phyloP scores from a whole-genome alignment of 2,329 filamentous ascomycete species.

The Grosmannia serpens region DNA sequence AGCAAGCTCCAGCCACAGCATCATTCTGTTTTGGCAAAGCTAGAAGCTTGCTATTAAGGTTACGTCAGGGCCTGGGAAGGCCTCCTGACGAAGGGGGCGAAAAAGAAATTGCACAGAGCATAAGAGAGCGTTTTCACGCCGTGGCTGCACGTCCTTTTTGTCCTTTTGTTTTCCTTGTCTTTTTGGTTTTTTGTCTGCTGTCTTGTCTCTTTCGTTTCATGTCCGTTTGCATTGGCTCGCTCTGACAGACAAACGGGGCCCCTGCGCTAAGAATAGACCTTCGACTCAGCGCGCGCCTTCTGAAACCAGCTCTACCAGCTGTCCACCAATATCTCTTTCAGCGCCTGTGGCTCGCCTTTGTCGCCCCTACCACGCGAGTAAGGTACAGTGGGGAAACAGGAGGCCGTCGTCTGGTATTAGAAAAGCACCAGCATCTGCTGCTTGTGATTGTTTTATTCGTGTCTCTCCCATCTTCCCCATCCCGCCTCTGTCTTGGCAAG shows the following conservation, averaged over 20 bases:
- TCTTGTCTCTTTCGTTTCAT: not conserved
- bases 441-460: not conserved
- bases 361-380: not conserved
- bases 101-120: not conserved
- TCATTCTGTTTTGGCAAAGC: not conserved
- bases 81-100: not conserved
- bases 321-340: constrained; percentile 7
- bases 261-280: not conserved
- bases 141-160: not conserved
- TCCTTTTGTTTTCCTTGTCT: not conserved
- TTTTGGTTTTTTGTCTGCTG: not conserved
- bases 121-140: not conserved
- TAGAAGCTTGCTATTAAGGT: not conserved
- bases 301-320: constrained; percentile 9
- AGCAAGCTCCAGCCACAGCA: not conserved
- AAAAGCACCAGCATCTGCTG: not conserved
- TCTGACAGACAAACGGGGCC: not conserved
- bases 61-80: not conserved
- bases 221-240: not conserved
- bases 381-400: not conserved
- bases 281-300: constrained; percentile 6
- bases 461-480: not conserved
- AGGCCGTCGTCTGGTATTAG: not conserved
- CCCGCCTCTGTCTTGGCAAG: not conserved
- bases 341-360: constrained; percentile 2